Evolutionary conservation across 192 early-diverging fungal species (phyloP).

Genomic region (Coemansia asiatica): DNA sequence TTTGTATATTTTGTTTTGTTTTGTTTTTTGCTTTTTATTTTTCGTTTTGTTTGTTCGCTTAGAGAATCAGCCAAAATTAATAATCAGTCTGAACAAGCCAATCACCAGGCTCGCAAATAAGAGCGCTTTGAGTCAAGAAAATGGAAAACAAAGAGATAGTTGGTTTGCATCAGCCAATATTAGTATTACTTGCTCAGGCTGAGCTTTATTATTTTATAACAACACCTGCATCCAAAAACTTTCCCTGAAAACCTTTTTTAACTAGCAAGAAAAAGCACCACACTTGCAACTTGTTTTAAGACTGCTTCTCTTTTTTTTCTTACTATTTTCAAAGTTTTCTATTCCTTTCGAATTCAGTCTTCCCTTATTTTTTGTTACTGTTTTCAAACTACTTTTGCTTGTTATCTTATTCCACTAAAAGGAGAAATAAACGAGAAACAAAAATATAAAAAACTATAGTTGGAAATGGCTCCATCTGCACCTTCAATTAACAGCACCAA

Average conservation of each 20-base stretch:
- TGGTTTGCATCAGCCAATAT: not conserved
- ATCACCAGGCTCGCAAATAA: not conserved
- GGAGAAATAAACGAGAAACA: not conserved
- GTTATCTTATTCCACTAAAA: not conserved
- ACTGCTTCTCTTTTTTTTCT: constrained; percentile 6
- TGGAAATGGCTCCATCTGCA: constrained; percentile 52
- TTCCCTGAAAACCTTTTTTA: not conserved
- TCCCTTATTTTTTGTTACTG: constrained; percentile 7
- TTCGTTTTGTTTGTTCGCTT: not conserved
- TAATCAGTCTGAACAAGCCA: not conserved
- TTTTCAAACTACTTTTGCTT: not conserved
- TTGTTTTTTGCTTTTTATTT: not conserved
- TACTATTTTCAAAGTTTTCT: constrained; percentile 4
- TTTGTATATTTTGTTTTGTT: not conserved
- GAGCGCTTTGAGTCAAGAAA: not conserved
- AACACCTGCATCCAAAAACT: not conserved
- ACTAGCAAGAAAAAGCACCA: too few species aligned
- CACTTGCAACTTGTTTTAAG: too few species aligned
- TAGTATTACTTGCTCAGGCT: not conserved
- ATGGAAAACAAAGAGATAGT: not conserved
- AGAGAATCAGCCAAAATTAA: not conserved
- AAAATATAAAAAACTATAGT: not conserved
- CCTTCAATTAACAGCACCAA: constrained; percentile 53
- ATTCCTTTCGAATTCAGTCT: not conserved
- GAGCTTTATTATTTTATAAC: not conserved